These are phyloP conservation scores for Primulina tabacum DNA, from an alignment of 257 asterid species.

Conservation along the genomic window DNA sequence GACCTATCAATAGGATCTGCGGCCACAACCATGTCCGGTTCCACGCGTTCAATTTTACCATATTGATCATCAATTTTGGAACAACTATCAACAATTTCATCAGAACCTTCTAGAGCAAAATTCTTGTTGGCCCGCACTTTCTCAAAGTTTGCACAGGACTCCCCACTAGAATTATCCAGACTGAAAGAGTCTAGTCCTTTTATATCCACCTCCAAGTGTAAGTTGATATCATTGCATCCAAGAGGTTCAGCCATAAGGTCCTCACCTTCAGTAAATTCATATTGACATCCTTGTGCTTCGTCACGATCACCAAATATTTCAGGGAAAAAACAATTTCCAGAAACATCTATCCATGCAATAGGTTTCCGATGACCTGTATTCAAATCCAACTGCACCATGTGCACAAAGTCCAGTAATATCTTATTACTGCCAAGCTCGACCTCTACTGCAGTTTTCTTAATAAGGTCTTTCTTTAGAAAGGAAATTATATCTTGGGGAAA, in stretches of 20 bases:
- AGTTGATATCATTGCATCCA: slow-evolving; percentile 45
- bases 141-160: slow-evolving; percentile 52
- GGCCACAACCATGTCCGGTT: slow-evolving; percentile 22
- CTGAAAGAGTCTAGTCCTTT: slow-evolving; percentile 50
- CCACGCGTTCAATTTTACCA: slow-evolving; percentile 30
- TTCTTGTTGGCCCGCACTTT: slow-evolving; percentile 34
- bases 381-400: slow-evolving; percentile 66
- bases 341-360: slow-evolving; percentile 88
- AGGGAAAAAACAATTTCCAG: slow-evolving; percentile 77
- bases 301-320: slow-evolving; percentile 43
- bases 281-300: slow-evolving; percentile 25
- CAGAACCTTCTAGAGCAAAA: slow-evolving; percentile 32
- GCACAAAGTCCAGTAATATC: slow-evolving; percentile 64
- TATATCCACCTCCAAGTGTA: slow-evolving; percentile 72
- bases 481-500: slow-evolving; percentile 56
- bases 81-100: slow-evolving; percentile 37
- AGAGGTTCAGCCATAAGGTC: slow-evolving; percentile 33
- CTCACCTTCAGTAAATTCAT: slow-evolving; percentile 32
- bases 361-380: slow-evolving; percentile 54
- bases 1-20: slow-evolving; percentile 23
- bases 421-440: slow-evolving; percentile 44
- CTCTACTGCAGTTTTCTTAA: slow-evolving; percentile 58
- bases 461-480: slow-evolving; percentile 48
- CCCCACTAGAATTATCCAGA: slow-evolving; percentile 60
- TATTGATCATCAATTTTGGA: slow-evolving; percentile 31